phyloP scores from a whole-genome alignment of 768 basidiomycete genomes.

The Xerocomus potaroensis region DNA sequence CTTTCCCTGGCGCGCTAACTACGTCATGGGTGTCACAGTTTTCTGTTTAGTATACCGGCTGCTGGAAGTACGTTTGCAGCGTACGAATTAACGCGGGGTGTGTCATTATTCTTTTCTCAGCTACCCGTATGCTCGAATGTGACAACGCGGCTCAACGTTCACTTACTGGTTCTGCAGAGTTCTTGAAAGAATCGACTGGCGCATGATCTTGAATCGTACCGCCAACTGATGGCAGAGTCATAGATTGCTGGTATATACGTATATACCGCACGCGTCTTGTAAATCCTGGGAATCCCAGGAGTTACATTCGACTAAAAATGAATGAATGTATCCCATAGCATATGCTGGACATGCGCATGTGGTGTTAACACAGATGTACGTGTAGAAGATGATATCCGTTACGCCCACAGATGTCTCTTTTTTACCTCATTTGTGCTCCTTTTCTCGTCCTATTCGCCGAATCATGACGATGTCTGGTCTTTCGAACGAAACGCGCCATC shows the following conservation, averaged over 20 bases:
- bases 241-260: no score
- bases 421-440: conserved; percentile 16
- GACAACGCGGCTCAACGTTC: not conserved
- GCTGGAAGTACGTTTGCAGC: conserved; percentile 89
- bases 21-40: not conserved
- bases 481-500: conserved; percentile 36
- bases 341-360: no score
- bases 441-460: conserved; percentile 28
- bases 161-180: conserved; percentile 11
- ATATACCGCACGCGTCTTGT: no score
- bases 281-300: no score
- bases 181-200: conserved; percentile 24
- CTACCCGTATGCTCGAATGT: not conserved
- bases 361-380: no score
- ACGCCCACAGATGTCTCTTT: conserved; percentile 29
- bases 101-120: conserved; percentile 13
- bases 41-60: conserved; percentile 68
- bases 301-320: no score
- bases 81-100: conserved; percentile 79
- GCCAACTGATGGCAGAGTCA: no score
- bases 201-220: no score
- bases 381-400: no score
- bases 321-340: no score
- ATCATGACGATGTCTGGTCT: conserved; percentile 32
- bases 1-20: not conserved